phyloP scores from a whole-genome alignment of 495 filamentous ascomycete genomes.

The Umbilicaria muhlenbergii region DNA sequence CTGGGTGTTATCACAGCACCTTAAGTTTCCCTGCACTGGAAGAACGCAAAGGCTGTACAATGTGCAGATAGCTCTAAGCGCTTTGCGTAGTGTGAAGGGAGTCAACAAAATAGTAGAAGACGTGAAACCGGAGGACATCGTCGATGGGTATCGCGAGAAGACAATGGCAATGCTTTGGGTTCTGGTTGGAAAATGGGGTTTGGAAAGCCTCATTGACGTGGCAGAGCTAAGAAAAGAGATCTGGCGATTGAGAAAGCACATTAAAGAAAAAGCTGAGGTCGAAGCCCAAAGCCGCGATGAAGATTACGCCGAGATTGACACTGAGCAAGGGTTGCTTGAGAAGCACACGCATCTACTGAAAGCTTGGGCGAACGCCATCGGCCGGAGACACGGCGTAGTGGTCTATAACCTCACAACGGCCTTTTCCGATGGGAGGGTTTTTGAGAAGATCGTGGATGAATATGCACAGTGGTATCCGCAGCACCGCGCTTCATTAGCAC shows the following conservation, averaged over 20 bases:
- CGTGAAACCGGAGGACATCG: conserved; percentile 44
- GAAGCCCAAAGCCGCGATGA: conserved; percentile 11
- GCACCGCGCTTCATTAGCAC: conserved; percentile 2
- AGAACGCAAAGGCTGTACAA: conserved; percentile 47
- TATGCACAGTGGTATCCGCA: conserved; percentile 29
- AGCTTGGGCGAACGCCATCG: conserved; percentile 38
- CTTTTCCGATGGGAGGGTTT: conserved; percentile 41
- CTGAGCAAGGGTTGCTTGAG: conserved; percentile 13
- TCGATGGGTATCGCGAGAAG: conserved; percentile 53
- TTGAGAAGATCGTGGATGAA: conserved; percentile 41
- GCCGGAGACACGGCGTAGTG: conserved; percentile 25
- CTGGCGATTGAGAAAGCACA: conserved; percentile 19
- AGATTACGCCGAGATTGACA: conserved; percentile 7
- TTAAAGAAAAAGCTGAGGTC: conserved; percentile 12
- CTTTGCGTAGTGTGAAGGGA: conserved; percentile 28
- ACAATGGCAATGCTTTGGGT: conserved; percentile 48
- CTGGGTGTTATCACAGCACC: conserved; percentile 37
- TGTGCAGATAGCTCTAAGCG: conserved; percentile 39
- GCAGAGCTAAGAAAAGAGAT: conserved; percentile 37
- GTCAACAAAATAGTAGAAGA: conserved; percentile 18
- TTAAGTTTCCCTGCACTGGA: conserved; percentile 44
- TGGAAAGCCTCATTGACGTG: conserved; percentile 38
- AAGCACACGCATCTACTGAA: conserved; percentile 29
- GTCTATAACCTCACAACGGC: conserved; percentile 43
- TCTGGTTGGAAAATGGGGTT: conserved; percentile 41